phyloP scores from a whole-genome alignment of 2,329 filamentous ascomycete species.

The Raffaelea deltoideospora region DNA sequence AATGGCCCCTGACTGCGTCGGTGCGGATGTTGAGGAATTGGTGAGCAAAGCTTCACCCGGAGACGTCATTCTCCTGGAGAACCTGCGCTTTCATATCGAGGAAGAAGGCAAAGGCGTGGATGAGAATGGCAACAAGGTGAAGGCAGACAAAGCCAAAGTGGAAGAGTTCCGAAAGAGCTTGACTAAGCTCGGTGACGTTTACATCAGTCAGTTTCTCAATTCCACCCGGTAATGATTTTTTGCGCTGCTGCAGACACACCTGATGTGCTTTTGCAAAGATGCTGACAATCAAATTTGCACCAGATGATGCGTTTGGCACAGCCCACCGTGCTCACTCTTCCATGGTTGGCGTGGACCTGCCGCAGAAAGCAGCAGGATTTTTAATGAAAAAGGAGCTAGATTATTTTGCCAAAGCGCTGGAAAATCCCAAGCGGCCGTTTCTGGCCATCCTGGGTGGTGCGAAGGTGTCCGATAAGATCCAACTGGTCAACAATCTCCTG shows the following conservation, averaged over 20 bases:
- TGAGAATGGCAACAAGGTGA: slow-evolving; percentile 87
- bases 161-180: slow-evolving; percentile 88
- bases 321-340: slow-evolving; percentile 97
- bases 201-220: slow-evolving; percentile 58
- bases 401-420: slow-evolving; percentile 95
- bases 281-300: neutral
- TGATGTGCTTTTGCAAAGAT: neutral
- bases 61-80: slow-evolving; percentile 83
- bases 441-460: slow-evolving; percentile 95
- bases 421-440: slow-evolving; percentile 88
- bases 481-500: slow-evolving; percentile 96
- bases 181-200: slow-evolving; percentile 88
- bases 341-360: slow-evolving; percentile 93
- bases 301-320: slow-evolving; percentile 96
- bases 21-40: slow-evolving; percentile 74
- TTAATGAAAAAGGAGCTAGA: slow-evolving; percentile 99
- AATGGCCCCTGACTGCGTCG: slow-evolving; percentile 83
- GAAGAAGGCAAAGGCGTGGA: slow-evolving; percentile 96
- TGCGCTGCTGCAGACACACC: too few relatives aligned
- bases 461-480: slow-evolving; percentile 99
- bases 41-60: slow-evolving; percentile 73
- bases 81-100: slow-evolving; percentile 94
- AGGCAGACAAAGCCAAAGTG: slow-evolving; percentile 88
- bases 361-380: slow-evolving; percentile 95
- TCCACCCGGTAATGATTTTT: neutral